These are phyloP conservation scores for Cryptococcus sp. DNA, from an alignment of 1,284 basidiomycete species.

Conservation along the genomic window DNA sequence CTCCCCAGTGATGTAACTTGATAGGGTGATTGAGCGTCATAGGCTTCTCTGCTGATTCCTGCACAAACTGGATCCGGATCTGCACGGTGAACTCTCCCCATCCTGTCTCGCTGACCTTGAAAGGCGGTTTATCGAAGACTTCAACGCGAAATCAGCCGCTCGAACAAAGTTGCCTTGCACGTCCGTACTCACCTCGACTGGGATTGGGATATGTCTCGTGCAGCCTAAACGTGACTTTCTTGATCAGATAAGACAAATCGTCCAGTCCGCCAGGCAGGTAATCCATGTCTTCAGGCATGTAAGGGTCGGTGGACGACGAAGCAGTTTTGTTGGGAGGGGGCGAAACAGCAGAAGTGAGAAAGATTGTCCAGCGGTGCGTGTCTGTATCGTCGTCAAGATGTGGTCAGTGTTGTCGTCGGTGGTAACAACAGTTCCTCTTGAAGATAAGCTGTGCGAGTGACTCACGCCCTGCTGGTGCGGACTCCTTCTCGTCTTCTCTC, in stretches of 20 bases:
- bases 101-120: conserved; percentile 92
- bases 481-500: conserved; percentile 64
- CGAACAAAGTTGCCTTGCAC: neutral
- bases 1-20: conserved; percentile 93
- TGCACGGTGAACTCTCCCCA: conserved; percentile 99
- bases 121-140: conserved; percentile 93
- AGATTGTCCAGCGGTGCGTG: conserved; percentile 96
- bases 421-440: neutral
- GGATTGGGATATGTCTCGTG: conserved; percentile 96
- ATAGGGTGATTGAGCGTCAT: conserved; percentile 86
- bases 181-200: conserved; percentile 69
- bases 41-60: conserved; percentile 89
- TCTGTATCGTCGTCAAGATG: conserved; percentile 66
- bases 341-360: conserved; percentile 67
- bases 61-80: conserved; percentile 89
- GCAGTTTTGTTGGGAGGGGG: conserved; percentile 60
- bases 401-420: neutral
- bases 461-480: conserved; percentile 47
- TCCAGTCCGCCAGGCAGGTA: conserved; percentile 71
- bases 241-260: conserved; percentile 84
- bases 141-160: neutral
- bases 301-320: conserved; percentile 17
- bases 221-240: conserved; percentile 94
- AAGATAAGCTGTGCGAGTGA: conserved; percentile 2
- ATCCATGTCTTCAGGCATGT: conserved; percentile 38